A percentile compares a stretch with the other conserved stretches of the same genome.
Evolutionary conservation across 768 basidiomycete genomes (phyloP).

Genomic region (Mycena rebaudengoi): DNA sequence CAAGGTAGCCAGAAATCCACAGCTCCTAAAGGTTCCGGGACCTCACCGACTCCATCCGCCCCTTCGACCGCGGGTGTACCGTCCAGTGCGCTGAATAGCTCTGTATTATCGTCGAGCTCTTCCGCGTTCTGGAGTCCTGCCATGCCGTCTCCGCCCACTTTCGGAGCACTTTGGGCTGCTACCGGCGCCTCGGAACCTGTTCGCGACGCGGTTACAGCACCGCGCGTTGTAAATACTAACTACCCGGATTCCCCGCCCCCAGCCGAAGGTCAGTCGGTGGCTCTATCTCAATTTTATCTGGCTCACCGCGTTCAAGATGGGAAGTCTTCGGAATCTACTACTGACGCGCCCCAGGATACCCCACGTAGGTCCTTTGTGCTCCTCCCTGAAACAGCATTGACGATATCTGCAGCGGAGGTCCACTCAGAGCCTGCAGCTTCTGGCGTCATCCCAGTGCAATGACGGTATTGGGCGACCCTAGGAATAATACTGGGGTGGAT

Average conservation of each 20-base stretch:
- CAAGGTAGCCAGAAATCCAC: conserved; percentile 42
- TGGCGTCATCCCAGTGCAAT: conserved; percentile 22
- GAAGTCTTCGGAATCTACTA: background rate
- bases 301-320: background rate
- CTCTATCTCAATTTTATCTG: background rate
- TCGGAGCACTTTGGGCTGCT: conserved; percentile 20
- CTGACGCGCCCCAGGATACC: conserved; percentile 4
- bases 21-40: conserved; percentile 21
- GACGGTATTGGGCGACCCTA: conserved; percentile 43
- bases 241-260: conserved; percentile 17
- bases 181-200: conserved; percentile 16
- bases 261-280: conserved; percentile 12
- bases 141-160: conserved; percentile 23
- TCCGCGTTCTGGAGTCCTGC: conserved; percentile 20
- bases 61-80: background rate
- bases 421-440: conserved; percentile 5
- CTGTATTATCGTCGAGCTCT: conserved; percentile 17
- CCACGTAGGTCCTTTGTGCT: conserved; percentile 9
- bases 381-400: background rate
- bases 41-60: background rate
- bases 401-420: conserved; percentile 15
- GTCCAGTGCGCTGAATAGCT: background rate
- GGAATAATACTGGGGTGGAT: conserved; percentile 26
- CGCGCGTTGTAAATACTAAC: background rate
- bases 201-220: background rate